These are phyloP conservation scores for Eudorina sp. DNA, from an alignment of 139 green algal genomes.

Conservation along the genomic window DNA sequence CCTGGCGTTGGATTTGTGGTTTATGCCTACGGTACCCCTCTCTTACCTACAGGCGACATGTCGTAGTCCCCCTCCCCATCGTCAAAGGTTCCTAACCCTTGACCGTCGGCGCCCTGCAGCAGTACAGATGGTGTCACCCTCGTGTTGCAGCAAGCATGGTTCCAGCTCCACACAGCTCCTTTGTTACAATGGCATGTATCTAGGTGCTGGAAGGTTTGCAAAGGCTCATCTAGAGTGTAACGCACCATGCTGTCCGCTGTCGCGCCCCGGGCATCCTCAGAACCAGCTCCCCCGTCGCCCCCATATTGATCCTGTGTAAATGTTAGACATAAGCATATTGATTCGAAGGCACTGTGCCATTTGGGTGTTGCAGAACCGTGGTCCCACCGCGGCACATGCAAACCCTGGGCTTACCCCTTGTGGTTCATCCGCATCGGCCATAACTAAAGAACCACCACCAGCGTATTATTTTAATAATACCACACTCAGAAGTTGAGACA, in stretches of 20 bases:
- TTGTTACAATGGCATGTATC: too few relatives aligned
- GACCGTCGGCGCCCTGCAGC: neutral
- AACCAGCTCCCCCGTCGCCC: neutral
- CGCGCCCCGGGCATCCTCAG: neutral
- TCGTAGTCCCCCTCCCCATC: slow-evolving; percentile 13
- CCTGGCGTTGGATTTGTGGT: too few relatives aligned
- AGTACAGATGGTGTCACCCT: neutral
- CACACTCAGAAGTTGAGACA: too few relatives aligned
- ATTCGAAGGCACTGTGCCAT: neutral
- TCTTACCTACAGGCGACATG: slow-evolving; percentile 11
- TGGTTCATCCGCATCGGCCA: slow-evolving; percentile 14
- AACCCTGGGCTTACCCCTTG: neutral
- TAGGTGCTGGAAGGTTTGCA: neutral
- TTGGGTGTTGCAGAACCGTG: neutral
- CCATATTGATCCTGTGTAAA: slow-evolving; percentile 4
- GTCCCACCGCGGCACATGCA: slow-evolving; percentile 19
- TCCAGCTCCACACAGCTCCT: too few relatives aligned
- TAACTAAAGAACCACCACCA: too few relatives aligned
- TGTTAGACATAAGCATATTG: neutral
- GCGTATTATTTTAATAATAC: too few relatives aligned
- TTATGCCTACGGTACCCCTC: too few relatives aligned
- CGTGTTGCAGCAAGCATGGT: too few relatives aligned
- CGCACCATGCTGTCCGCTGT: slow-evolving; percentile 28
- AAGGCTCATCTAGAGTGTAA: neutral
- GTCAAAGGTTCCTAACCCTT: slow-evolving; percentile 23